Evolutionary conservation across 148 eudicot species (phyloP).

Genomic region (Rhododendron simsii): DNA sequence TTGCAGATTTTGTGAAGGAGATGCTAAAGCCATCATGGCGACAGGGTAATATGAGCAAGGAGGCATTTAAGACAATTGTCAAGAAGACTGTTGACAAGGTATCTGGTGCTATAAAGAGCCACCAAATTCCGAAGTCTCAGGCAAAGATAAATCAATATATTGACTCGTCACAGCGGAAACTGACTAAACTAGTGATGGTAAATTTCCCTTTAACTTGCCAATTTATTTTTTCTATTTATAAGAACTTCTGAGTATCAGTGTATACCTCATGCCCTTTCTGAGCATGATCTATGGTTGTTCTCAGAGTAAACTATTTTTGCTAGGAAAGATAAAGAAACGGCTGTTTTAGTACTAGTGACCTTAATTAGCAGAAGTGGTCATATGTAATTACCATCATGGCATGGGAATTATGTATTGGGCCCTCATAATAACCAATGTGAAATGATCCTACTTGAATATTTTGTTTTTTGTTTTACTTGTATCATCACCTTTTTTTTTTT

Average conservation of each 20-base stretch:
- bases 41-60: constrained; percentile 98
- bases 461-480: neutral
- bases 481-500: neutral
- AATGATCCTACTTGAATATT: neutral
- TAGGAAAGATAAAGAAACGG: neutral
- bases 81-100: constrained; percentile 98
- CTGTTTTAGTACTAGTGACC: neutral
- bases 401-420: neutral
- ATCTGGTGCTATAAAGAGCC: constrained; percentile 82
- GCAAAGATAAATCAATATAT: constrained; percentile 80
- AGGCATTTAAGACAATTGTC: constrained; percentile 95
- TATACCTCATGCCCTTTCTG: neutral
- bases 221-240: neutral
- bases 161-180: constrained; percentile 78
- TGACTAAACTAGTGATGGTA: constrained; percentile 90
- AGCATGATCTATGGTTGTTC: neutral
- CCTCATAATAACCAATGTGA: neutral
- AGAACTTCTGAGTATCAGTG: neutral
- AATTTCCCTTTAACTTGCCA: constrained; percentile 11
- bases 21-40: constrained; percentile 95
- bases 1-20: constrained; percentile 92
- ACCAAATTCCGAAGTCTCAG: constrained; percentile 79
- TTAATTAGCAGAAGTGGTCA: neutral
- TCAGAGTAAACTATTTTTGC: neutral
- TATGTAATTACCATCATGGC: neutral